Evolutionary conservation across 73 alveolate genomes (phyloP).

Genomic region (Paramecium bursaria): DNA sequence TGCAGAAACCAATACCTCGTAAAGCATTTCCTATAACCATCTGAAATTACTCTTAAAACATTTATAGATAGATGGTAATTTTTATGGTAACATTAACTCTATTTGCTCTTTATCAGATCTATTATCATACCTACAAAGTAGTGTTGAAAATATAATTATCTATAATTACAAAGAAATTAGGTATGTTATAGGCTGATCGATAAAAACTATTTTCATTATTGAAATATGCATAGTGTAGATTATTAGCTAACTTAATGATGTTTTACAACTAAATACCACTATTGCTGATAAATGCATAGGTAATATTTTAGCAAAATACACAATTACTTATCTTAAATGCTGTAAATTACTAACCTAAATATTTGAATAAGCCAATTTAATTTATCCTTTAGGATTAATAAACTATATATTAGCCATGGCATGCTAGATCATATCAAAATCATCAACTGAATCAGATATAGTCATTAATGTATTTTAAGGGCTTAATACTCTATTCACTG

Average conservation of each 20-base stretch:
- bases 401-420: conserved; percentile 27
- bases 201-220: conserved; percentile 4
- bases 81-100: conserved; percentile 22
- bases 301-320: conserved; percentile 39
- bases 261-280: conserved; percentile 14
- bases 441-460: conserved; percentile 53
- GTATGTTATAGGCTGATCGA: conserved; percentile 20
- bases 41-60: conserved; percentile 30
- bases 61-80: conserved; percentile 14
- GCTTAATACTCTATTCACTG: neutral
- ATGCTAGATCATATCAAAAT: conserved; percentile 38
- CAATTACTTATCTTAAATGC: conserved; percentile 20
- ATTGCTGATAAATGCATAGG: conserved; percentile 31
- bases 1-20: conserved; percentile 20
- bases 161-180: conserved; percentile 2
- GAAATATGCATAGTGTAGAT: conserved; percentile 15
- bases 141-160: neutral
- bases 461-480: conserved; percentile 26
- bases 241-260: neutral
- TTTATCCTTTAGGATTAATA: neutral
- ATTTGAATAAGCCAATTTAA: conserved; percentile 49
- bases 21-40: conserved; percentile 53
- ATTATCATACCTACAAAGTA: conserved; percentile 3
- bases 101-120: conserved; percentile 34
- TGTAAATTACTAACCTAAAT: conserved; percentile 20